These are phyloP conservation scores for Magnusiomyces tetraspermus DNA, from an alignment of 1,139 yeast genomes.

Conservation along the genomic window DNA sequence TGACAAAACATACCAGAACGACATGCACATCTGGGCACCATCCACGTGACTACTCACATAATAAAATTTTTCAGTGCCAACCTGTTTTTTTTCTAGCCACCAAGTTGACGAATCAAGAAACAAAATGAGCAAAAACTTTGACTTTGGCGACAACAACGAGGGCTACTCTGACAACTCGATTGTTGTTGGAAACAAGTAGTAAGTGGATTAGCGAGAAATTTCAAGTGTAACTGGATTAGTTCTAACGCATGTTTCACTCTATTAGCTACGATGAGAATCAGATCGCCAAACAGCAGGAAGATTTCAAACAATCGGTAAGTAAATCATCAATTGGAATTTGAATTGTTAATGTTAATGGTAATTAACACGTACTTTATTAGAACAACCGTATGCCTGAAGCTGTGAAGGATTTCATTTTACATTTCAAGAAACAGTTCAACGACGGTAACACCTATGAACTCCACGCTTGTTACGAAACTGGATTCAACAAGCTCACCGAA, in stretches of 20 bases:
- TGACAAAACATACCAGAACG: too few relatives aligned
- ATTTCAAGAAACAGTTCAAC: conserved; percentile 36
- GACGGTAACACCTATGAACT: conserved; percentile 39
- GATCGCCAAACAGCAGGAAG: conserved; percentile 30
- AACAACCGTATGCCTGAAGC: conserved; percentile 36
- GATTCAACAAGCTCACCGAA: conserved; percentile 40
- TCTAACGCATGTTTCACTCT: not conserved
- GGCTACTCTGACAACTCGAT: conserved; percentile 13
- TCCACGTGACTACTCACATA: too few relatives aligned
- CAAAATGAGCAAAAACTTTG: conserved; percentile 12
- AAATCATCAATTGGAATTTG: not conserved
- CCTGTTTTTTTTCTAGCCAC: too few relatives aligned
- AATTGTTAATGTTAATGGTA: not conserved
- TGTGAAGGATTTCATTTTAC: conserved; percentile 37
- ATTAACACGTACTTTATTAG: too few relatives aligned
- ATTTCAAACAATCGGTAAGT: conserved; percentile 22
- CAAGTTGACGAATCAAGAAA: too few relatives aligned
- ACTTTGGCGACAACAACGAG: conserved; percentile 13
- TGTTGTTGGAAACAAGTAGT: conserved; percentile 16
- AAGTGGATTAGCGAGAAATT: not conserved
- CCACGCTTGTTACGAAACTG: conserved; percentile 38
- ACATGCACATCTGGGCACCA: too few relatives aligned
- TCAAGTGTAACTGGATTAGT: not conserved
- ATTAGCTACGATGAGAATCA: conserved; percentile 29
- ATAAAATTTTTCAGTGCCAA: too few relatives aligned